Evolutionary conservation across 2,329 filamentous ascomycete species (phyloP).

Genomic region (Ilyonectria mors-panacis): DNA sequence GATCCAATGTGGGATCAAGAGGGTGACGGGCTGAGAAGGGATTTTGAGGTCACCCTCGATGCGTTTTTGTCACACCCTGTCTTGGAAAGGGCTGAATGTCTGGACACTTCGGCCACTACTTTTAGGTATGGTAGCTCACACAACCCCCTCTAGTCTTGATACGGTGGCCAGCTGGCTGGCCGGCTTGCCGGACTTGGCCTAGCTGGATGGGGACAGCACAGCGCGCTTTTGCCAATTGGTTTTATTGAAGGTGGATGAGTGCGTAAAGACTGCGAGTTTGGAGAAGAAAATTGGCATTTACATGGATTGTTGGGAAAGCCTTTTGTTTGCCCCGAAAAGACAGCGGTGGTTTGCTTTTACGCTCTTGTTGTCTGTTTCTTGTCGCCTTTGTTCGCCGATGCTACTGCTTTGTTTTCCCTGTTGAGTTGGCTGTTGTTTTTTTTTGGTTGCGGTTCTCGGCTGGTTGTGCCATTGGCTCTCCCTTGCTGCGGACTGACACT

Average conservation of each 20-base stretch:
- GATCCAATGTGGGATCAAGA: neutral
- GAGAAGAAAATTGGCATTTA: conserved; percentile 41
- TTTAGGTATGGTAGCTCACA: conserved; percentile 6
- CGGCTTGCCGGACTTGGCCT: conserved; percentile 19
- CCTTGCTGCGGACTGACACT: conserved; percentile 10
- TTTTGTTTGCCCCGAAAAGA: conserved; percentile 28
- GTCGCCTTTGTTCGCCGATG: conserved; percentile 14
- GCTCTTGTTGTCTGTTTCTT: conserved; percentile 11
- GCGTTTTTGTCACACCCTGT: neutral
- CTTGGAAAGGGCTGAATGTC: conserved; percentile 18
- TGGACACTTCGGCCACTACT: conserved; percentile 13
- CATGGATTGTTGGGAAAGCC: conserved; percentile 31
- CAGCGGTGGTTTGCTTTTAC: conserved; percentile 19
- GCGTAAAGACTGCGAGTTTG: conserved; percentile 26
- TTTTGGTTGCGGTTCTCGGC: conserved; percentile 19
- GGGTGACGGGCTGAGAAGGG: neutral
- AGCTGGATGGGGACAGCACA: conserved; percentile 2
- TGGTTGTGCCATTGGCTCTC: conserved; percentile 19
- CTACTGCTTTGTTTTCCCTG: conserved; percentile 15
- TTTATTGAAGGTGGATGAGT: conserved; percentile 29
- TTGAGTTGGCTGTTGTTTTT: conserved; percentile 1
- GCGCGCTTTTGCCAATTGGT: conserved; percentile 9
- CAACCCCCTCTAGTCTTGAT: neutral
- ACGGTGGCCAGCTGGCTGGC: conserved; percentile 21
- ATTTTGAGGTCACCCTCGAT: neutral